Conservation (phyloP, 208 protist species). For the Acanthamoeba rhysodes region DNA sequence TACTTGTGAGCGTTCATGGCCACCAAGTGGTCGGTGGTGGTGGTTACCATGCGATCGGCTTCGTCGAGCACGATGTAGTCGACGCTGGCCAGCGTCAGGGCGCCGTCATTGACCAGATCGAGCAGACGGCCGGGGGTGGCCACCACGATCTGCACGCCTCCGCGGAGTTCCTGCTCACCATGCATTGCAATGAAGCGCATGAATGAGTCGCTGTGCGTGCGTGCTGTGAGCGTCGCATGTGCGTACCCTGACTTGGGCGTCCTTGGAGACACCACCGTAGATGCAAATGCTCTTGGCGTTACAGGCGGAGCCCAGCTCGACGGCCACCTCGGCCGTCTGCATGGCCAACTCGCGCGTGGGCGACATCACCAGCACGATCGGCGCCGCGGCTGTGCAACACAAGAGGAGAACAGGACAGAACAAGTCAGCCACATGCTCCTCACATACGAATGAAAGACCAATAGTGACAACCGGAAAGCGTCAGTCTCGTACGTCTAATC, state of each 20-base stretch:
- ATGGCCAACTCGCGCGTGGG: slow-evolving; percentile 97
- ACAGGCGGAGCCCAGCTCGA: not conserved
- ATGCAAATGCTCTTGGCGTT: slow-evolving; percentile 72
- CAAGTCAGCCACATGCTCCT: not conserved
- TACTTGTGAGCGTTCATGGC: not conserved
- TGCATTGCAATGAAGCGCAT: not conserved
- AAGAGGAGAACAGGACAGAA: not conserved
- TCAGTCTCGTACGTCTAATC: not conserved
- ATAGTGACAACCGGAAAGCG: not conserved
- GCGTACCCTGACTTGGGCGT: slow-evolving; percentile 55
- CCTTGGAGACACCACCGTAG: slow-evolving; percentile 71
- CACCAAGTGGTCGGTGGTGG: not conserved
- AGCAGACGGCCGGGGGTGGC: slow-evolving; percentile 98
- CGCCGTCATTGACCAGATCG: slow-evolving; percentile 95
- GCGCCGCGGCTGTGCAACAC: slow-evolving; percentile 82
- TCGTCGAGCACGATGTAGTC: slow-evolving; percentile 99
- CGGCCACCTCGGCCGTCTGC: slow-evolving; percentile 97
- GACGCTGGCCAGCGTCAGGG: slow-evolving; percentile 96
- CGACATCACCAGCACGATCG: slow-evolving; percentile 95
- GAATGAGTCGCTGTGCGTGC: not conserved
- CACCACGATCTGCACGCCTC: slow-evolving; percentile 93
- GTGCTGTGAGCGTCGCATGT: not conserved
- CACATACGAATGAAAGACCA: not conserved
- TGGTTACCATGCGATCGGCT: slow-evolving; percentile 94
- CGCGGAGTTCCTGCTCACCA: slow-evolving; percentile 74